Conservation (phyloP, 148 eudicot genomes). For the Rhododendron ferrugineum region DNA sequence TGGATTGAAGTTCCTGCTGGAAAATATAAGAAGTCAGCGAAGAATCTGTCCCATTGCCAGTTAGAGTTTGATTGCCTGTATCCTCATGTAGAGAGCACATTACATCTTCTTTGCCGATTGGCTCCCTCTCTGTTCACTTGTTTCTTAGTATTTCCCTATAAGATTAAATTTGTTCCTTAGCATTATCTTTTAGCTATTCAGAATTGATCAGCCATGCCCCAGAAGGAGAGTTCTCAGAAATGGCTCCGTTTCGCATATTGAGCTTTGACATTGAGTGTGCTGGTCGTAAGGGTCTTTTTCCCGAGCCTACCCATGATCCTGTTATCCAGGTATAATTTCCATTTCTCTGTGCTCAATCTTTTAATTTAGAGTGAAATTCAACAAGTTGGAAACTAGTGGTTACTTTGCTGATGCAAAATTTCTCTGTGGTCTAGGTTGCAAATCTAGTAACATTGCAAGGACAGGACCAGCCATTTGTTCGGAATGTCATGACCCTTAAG, state of each 20-base stretch:
- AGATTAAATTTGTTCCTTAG: conserved; percentile 22
- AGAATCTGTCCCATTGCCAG: conserved; percentile 73
- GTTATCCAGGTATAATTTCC: conserved; percentile 71
- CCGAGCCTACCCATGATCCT: conserved; percentile 92
- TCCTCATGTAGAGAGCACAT: conserved; percentile 35
- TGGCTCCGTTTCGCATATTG: conserved; percentile 96
- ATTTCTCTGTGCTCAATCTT: neutral
- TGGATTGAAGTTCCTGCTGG: conserved; percentile 90
- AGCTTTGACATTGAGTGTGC: conserved; percentile 99
- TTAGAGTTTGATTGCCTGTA: conserved; percentile 94
- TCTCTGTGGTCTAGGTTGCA: conserved; percentile 56
- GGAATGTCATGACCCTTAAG: conserved; percentile 94
- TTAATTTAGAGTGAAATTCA: neutral
- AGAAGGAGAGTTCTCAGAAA: conserved; percentile 90
- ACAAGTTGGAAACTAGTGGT: neutral
- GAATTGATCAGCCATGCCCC: conserved; percentile 88
- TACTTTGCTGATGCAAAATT: conserved; percentile 12
- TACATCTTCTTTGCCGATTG: neutral
- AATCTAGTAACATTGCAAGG: conserved; percentile 95
- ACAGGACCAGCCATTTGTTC: conserved; percentile 79
- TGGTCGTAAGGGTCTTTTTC: conserved; percentile 96
- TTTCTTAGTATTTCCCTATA: neutral
- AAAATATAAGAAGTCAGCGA: conserved; percentile 56
- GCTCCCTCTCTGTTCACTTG: conserved; percentile 5
- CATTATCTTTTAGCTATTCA: conserved; percentile 44